phyloP scores from a whole-genome alignment of 2,329 filamentous ascomycete species.

The Paecilomyces formosus region DNA sequence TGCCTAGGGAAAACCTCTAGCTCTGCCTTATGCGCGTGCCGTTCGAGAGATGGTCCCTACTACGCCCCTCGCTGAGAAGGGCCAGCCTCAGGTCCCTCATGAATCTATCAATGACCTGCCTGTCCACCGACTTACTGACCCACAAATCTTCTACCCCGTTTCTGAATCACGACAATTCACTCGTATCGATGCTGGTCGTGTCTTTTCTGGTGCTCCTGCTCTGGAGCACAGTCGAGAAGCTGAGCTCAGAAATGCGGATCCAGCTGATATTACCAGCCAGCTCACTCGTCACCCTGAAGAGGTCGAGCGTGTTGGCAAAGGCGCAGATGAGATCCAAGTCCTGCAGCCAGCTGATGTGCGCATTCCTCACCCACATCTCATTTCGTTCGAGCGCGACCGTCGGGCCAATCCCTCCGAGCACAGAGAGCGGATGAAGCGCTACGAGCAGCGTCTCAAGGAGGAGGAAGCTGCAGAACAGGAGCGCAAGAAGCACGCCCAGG shows the following conservation, averaged over 20 bases:
- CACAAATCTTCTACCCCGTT: conserved; percentile 56
- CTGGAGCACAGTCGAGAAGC: conserved; percentile 18
- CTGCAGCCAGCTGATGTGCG: conserved; percentile 56
- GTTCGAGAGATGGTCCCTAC: conserved; percentile 73
- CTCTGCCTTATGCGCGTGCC: conserved; percentile 67
- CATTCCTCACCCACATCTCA: conserved; percentile 56
- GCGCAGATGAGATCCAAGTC: conserved; percentile 36
- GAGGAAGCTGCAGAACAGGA: conserved; percentile 33
- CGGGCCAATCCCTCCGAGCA: conserved; percentile 27
- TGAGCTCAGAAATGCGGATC: conserved; percentile 20
- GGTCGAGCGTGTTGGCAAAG: conserved; percentile 38
- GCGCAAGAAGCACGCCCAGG: conserved; percentile 30
- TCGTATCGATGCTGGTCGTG: conserved; percentile 57
- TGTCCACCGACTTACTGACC: conserved; percentile 47
- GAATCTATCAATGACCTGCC: conserved; percentile 60
- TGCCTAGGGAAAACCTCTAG: conserved; percentile 65
- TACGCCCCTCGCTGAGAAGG: conserved; percentile 41
- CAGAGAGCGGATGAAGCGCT: conserved; percentile 26
- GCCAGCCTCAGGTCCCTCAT: conserved; percentile 38
- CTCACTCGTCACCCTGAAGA: conserved; percentile 20
- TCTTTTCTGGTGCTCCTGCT: conserved; percentile 45
- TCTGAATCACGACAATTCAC: conserved; percentile 59
- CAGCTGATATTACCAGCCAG: conserved; percentile 22
- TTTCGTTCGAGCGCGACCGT: conserved; percentile 42
- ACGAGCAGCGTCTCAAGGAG: conserved; percentile 36